Conservation (phyloP, 2,329 filamentous ascomycete genomes). For the Arachnomyces sp. region DNA sequence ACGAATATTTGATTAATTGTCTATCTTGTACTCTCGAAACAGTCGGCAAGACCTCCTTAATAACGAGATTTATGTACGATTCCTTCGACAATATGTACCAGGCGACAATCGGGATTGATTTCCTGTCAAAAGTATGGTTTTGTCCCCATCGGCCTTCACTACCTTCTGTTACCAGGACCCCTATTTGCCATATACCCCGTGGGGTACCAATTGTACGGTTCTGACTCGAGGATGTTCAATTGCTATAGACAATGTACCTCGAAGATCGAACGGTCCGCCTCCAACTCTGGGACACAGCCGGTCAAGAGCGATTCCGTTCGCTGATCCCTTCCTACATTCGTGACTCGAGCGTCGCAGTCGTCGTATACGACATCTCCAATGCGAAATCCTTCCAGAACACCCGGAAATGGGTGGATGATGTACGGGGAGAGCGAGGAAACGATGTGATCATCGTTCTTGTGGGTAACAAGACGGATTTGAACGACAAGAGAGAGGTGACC, state of each 20-base stretch:
- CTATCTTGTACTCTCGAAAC: slow-evolving; percentile 16
- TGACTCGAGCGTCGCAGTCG: slow-evolving; percentile 94
- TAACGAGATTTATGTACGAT: slow-evolving; percentile 99
- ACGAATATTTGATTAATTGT: slow-evolving; percentile 8
- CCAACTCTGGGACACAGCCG: slow-evolving; percentile 97
- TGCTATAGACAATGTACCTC: slow-evolving; percentile 85
- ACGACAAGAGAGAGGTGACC: slow-evolving; percentile 96
- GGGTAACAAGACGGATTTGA: slow-evolving; percentile 98
- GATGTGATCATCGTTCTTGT: slow-evolving; percentile 98
- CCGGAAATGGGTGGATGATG: slow-evolving; percentile 98
- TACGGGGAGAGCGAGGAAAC: slow-evolving; percentile 90
- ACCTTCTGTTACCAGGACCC: slow-evolving; percentile 4
- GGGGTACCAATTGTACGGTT: slow-evolving; percentile 5
- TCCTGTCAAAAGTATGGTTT: slow-evolving; percentile 78
- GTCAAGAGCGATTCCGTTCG: slow-evolving; percentile 93
- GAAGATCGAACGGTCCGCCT: slow-evolving; percentile 96
- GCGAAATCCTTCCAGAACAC: slow-evolving; percentile 98
- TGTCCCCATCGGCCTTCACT: background rate
- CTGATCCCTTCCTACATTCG: slow-evolving; percentile 98
- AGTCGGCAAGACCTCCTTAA: slow-evolving; percentile 98
- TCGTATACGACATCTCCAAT: slow-evolving; percentile 97
- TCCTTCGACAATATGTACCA: slow-evolving; percentile 99
- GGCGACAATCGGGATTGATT: slow-evolving; percentile 98
- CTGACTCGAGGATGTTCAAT: background rate
- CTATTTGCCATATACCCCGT: slow-evolving; percentile 3